Percentiles rank a stretch among this genome's conserved stretches.
These are phyloP conservation scores for Backusella australiensis DNA, from an alignment of 192 early-diverging fungal genomes.

Conservation along the genomic window DNA sequence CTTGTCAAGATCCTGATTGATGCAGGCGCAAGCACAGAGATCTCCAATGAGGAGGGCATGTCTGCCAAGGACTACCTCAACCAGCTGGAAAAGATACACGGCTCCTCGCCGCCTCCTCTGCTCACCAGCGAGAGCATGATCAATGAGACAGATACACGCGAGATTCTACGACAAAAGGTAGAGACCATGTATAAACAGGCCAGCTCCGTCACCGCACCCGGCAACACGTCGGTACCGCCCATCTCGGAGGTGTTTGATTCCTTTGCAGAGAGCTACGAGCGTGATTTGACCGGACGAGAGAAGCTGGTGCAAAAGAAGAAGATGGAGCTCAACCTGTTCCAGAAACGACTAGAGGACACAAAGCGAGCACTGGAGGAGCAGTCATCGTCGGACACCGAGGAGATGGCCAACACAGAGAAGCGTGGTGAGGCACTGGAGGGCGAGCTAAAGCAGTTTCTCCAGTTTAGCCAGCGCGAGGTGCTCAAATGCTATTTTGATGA, in stretches of 20 bases:
- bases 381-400: slow-evolving; percentile 23
- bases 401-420: slow-evolving; percentile 26
- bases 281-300: slow-evolving; percentile 43
- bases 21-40: slow-evolving; percentile 48
- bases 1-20: slow-evolving; percentile 58
- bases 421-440: slow-evolving; percentile 25
- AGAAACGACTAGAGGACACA: slow-evolving; percentile 35
- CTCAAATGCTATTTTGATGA: slow-evolving; percentile 29
- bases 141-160: background rate
- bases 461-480: slow-evolving; percentile 34
- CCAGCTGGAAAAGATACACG: background rate
- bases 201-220: background rate
- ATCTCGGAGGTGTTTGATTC: slow-evolving; percentile 45
- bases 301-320: slow-evolving; percentile 38
- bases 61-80: slow-evolving; percentile 11
- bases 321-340: slow-evolving; percentile 27
- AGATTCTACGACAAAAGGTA: slow-evolving; percentile 9
- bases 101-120: background rate
- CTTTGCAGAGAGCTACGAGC: slow-evolving; percentile 42
- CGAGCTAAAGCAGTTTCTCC: slow-evolving; percentile 30
- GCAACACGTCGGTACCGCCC: slow-evolving; percentile 19
- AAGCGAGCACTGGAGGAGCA: slow-evolving; percentile 24
- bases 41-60: slow-evolving; percentile 6
- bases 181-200: slow-evolving; percentile 18
- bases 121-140: background rate